Evolutionary conservation across 139 green algal genomes (phyloP), one percentile per base, ranked within the genome.

Genomic region (Asterochloris sp.): DNA sequence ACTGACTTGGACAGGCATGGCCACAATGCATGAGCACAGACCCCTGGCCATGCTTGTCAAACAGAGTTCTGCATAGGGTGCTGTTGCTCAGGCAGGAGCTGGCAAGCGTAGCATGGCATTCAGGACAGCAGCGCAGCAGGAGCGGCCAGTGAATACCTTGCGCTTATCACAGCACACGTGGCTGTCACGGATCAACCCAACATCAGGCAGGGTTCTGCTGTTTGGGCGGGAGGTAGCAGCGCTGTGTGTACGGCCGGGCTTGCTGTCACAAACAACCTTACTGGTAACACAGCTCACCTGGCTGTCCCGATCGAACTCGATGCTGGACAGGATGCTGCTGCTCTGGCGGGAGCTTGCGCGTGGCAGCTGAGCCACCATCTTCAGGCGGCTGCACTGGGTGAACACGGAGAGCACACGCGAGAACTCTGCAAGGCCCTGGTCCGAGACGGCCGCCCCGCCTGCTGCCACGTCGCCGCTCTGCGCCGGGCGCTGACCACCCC

Each of bases 11-110:
- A 54, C 4, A 54, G 38, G 38, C 6, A 54, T 54, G 38, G 38
- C 38, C 38, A 54, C 4, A 54, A 54, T 10, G 2, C 6, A 54
- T 6, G 6, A 54, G 38, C 38, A 54, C 38, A 54, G 38, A 54
- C 17, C 69, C 78, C 62, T 74, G 38, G 13, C 89, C 88, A 75
- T 92, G 80, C 0, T 74, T 66, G 69, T 91, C 89, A 75, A 94
- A 96, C 78, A 95, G 91, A n/a, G 95, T 82, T 0, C 84, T 89
- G n/a, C 89, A 94, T 10, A 96, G 83, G 64, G 95, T 94, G 82
- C 74, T 79, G 80, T 27, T 67, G 86, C 66, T 62, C 47, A 83
- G 69, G 38, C 68, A 78, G 63, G 73, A 61, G 81, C 62, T 77
- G 71, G 62, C 69, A 54, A 54, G 38, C 38, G 6, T 54, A 6